phyloP scores from a whole-genome alignment of 352 stramenopile genomes.

The Aphanomyces astaci region DNA sequence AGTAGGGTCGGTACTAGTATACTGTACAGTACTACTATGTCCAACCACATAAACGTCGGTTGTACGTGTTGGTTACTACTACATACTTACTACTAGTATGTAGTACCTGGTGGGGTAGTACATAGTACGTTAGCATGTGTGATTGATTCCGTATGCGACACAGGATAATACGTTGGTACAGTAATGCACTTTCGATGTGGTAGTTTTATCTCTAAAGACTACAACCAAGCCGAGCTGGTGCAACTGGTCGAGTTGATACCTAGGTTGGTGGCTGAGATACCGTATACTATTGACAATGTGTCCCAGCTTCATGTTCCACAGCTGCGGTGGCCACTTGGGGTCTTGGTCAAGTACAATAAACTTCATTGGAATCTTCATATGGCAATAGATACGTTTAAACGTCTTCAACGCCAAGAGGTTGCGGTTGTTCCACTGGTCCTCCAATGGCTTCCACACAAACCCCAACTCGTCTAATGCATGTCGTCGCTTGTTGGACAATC shows the following conservation, averaged over 20 bases:
- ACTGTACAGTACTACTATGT: too few relatives aligned
- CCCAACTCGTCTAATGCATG: constrained; percentile 79
- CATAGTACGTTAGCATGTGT: too few relatives aligned
- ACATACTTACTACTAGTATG: too few relatives aligned
- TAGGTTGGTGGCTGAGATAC: background rate
- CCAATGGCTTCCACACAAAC: constrained; percentile 87
- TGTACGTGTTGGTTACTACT: too few relatives aligned
- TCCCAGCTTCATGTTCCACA: constrained; percentile 13
- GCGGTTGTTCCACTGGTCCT: constrained; percentile 47
- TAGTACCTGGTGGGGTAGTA: too few relatives aligned
- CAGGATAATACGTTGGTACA: too few relatives aligned
- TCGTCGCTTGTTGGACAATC: constrained; percentile 32
- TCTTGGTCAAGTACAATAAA: constrained; percentile 30
- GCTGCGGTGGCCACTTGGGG: constrained; percentile 24
- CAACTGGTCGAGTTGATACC: background rate
- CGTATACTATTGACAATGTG: background rate
- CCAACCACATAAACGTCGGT: too few relatives aligned
- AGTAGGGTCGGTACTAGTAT: too few relatives aligned
- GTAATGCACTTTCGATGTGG: too few relatives aligned
- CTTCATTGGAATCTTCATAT: constrained; percentile 23
- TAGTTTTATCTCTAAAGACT: too few relatives aligned
- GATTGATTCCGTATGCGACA: too few relatives aligned
- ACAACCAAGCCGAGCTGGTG: background rate
- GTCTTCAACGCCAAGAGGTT: background rate
- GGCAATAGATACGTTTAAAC: constrained; percentile 26